Evolutionary conservation across 306 rosid genomes (phyloP), one percentile per base, ranked within the genome.

Genomic region (Castanopsis chinensis): DNA sequence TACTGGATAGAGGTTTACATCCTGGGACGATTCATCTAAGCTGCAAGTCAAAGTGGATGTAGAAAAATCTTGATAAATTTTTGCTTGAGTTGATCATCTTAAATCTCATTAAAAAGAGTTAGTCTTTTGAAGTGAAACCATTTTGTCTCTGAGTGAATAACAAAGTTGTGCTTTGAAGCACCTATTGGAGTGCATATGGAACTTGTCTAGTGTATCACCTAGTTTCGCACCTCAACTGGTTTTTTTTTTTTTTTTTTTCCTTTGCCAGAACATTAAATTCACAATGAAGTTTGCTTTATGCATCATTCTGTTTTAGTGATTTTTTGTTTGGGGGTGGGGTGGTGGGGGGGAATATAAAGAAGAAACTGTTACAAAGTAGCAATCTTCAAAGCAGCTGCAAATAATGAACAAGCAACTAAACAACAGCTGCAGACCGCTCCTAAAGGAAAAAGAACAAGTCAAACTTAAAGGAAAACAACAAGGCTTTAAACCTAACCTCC

Each of bases 121-220:
- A 57, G 33, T 28, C 12, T 53, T 45, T 12, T 57, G 18, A 12
- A 25, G 30, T 51, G 68, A 78, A 69, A 67, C 52, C 52, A 45
- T 35, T 64, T 82, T 19, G 4, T 64, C 4, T 63, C 0, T 64
- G 70, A 27, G 72, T 53, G 69, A 78, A 78, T 73, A 78, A 78
- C 18, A 49, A 68, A 43, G 82, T 30, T 56, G 2, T 10, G 78
- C 12, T 55, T 30, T 41, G 59, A 8, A 65, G 74, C 21, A 23
- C 53, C 72, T 5, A 3, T 30, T 9, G 27, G 28, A 51, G 63
- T 81, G n/a, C 25, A 35, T 52, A 5, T 65, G 79, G 56, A 73
- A 64, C 23, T 54, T 33, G 74, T 67, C 52, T 9, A 12, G 33
- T 37, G 21, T 15, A 28, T 67, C 32, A 52, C 65, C 81, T 76